Percentiles rank a stretch among this genome's conserved stretches.
Evolutionary conservation across 2,329 filamentous ascomycete species (phyloP).

Genomic region (Onygena corvina): DNA sequence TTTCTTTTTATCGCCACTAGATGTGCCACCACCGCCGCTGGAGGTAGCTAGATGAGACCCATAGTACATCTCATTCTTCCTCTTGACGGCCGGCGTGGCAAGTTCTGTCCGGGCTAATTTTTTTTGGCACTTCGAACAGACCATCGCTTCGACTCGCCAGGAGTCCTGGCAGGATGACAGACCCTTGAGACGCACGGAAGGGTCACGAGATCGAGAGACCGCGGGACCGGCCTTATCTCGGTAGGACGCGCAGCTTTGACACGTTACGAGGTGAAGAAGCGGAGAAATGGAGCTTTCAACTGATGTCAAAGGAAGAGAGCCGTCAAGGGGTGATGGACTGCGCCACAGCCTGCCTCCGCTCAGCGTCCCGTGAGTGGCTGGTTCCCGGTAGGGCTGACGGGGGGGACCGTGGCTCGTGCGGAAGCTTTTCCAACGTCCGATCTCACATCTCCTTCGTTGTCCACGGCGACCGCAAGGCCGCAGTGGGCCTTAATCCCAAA

Average conservation of each 20-base stretch:
- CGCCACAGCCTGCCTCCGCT: not conserved
- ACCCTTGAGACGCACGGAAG: not conserved
- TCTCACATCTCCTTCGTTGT: not conserved
- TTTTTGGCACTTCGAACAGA: conserved; percentile 54
- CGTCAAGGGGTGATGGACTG: conserved; percentile 2
- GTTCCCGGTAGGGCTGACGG: conserved; percentile 1
- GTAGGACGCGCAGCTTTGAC: not conserved
- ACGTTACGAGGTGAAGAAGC: not conserved
- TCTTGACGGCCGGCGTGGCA: conserved; percentile 53
- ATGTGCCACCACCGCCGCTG: conserved; percentile 26
- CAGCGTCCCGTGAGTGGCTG: not conserved
- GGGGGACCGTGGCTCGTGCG: conserved; percentile 1
- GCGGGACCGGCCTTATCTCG: not conserved
- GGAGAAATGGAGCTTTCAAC: not conserved
- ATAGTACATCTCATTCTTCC: conserved; percentile 55
- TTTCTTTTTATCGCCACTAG: conserved; percentile 30
- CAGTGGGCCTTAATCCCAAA: no score
- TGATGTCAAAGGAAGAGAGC: no score
- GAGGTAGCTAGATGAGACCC: conserved; percentile 41
- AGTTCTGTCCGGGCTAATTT: conserved; percentile 48
- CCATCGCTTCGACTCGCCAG: conserved; percentile 37
- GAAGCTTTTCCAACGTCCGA: conserved; percentile 2
- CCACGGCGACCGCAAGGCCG: not conserved
- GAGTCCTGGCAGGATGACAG: not conserved
- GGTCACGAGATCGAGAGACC: not conserved